Evolutionary conservation across 495 filamentous ascomycete species (phyloP).

Genomic region (Podospora appendiculata): DNA sequence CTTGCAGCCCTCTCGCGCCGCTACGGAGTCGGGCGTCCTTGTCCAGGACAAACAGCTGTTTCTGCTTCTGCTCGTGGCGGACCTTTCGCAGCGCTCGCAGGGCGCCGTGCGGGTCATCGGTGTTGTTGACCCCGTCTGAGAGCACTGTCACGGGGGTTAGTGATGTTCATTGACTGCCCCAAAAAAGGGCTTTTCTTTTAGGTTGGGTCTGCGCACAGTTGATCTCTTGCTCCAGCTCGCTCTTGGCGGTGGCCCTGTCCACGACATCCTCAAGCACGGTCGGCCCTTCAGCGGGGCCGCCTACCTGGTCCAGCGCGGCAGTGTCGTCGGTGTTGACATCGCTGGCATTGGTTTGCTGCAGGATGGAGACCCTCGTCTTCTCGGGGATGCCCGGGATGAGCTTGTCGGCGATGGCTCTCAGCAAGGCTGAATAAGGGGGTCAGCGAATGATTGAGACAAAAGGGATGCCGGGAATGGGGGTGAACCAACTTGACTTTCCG

Average conservation of each 20-base stretch:
- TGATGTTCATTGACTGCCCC: constrained; percentile 20
- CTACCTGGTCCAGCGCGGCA: not conserved
- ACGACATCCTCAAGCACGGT: constrained; percentile 63
- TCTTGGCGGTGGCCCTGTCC: constrained; percentile 53
- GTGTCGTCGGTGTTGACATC: constrained; percentile 19
- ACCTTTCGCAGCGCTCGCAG: constrained; percentile 53
- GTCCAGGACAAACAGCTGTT: constrained; percentile 56
- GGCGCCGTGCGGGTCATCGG: constrained; percentile 43
- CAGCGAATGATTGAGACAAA: not conserved
- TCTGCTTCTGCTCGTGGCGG: constrained; percentile 48
- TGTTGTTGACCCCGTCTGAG: constrained; percentile 25
- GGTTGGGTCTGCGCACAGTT: constrained; percentile 30
- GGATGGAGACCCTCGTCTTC: constrained; percentile 55
- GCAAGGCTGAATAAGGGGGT: constrained; percentile 44
- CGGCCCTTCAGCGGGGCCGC: constrained; percentile 12
- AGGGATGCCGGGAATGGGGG: not conserved
- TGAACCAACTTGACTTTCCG: constrained; percentile 65
- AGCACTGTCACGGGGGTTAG: constrained; percentile 18
- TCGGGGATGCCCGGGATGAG: constrained; percentile 72
- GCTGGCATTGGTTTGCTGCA: constrained; percentile 58
- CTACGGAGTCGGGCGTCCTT: constrained; percentile 67
- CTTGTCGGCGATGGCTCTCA: constrained; percentile 68
- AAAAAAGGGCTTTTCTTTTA: not conserved
- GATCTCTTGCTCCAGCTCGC: constrained; percentile 49
- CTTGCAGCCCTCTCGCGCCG: constrained; percentile 62